Base-by-base conservation (phyloP, 768 basidiomycete species). In the Cyathus striatus region DNA sequence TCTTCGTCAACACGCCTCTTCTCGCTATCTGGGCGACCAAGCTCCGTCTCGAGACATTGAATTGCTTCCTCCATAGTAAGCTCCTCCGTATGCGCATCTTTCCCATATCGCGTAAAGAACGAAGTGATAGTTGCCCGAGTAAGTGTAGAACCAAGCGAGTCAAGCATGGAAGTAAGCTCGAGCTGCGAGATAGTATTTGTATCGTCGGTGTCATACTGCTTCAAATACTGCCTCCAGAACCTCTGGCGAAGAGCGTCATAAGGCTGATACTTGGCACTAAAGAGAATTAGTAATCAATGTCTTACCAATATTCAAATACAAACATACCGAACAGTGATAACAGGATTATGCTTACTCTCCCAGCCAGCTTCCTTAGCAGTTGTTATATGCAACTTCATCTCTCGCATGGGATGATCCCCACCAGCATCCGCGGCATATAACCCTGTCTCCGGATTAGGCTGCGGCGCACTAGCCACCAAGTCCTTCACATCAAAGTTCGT, bases 71-170 rank as follows among this genome's bases (percentile, higher is more conserved):
- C 82, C 13, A 88, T 61, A 1, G 83, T 84, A 23, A 99, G 65
- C 52, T 90, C 84, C 46, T 83, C 93, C 17, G 69, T 62, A 5
- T 71, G 69, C 0, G 82, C 75, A 3, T 72, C 64, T 61, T 89
- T 90, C 44, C 74, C 74, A 53, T 72, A 76, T 5, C 79, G 75
- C 6, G 73, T 77, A 67, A 89, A 97, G 75, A 95, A 97, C 12
- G 75, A 74, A 51, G 86, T 75, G 45, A 96, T 69, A 1, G 95
- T 98, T 34, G 79, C 69, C 0, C 62, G 64, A 5, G 86, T 87
- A 38, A 98, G 77, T 0, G 95, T 98, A 3, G 93, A 96, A 4
- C 93, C 93, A 26, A 99, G 82, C 2, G 94, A 95, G 65, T 97
- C 95, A 33, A 99, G 83, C 89, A 97, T 93, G 9, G 89, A 89